Base-by-base conservation (phyloP, 192 early-diverging fungal genomes). In the Lunasporangiospora selenospora region DNA sequence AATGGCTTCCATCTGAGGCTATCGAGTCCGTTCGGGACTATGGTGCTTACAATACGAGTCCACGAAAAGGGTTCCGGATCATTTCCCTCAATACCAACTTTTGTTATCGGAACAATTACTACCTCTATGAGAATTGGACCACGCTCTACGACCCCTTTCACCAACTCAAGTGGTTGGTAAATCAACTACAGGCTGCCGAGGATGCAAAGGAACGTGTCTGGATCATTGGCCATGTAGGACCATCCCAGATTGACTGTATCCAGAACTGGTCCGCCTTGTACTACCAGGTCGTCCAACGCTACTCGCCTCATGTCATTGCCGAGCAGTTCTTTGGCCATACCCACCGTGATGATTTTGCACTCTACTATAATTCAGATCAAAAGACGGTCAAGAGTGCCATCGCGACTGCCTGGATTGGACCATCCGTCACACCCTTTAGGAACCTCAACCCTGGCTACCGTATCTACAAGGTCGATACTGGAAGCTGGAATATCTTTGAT, bases 61-160 rank as follows among this genome's bases (percentile, higher is more conserved):
- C 83, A 6, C 38, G 50, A 6, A 55, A 56, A 15, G 81, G 79
- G 0, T 48, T 86, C 24, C 71, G 77, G 9, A 48, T 86, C 10
- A 76, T 86, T 33, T 77, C 76, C n/a, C 45, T 86, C 19, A 84
- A 86, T 38, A 84, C 83, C 23, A 86, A 85, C 40, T 84, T 83
- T 46, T 86, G 83, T 34, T 86, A 86, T 53, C 75, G 50, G 6
- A 32, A 81, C 27, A 84, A 86, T 66, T 80, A 67, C 48, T 86
- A 80, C 65, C 58, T 83, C 6, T 77, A 81, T 60, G 64, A 66
- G 21, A 27, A 66, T 24, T n/a, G n/a, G n/a, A 60, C 65, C 23
- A 53, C 63, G 24, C 64, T 62, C 16, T 42, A 45, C 45, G 82
- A 86, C 34, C 78, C 82, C 2, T 76, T 84, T 37, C 65, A 75